Percentiles rank a stretch among this genome's conserved stretches.
phyloP scores from a whole-genome alignment of 176 grass and related monocot species.

The Triticum aestivum region DNA sequence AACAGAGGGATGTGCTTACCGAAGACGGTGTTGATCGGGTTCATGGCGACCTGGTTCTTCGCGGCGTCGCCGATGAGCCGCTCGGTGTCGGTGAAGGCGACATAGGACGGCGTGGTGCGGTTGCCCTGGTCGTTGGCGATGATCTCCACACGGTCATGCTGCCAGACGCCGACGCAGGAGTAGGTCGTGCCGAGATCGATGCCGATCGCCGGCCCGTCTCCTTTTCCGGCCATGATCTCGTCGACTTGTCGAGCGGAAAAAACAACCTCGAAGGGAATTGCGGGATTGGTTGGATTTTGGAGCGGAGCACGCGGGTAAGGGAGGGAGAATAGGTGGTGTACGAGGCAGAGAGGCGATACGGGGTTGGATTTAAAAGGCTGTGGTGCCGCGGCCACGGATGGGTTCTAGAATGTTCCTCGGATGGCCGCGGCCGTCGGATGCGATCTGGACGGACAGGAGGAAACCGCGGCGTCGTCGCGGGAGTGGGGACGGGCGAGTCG shows the following conservation, averaged over 20 bases:
- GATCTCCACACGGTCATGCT: constrained; percentile 87
- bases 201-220: constrained; percentile 87
- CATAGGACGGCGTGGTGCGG: constrained; percentile 80
- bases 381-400: not conserved
- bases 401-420: constrained; percentile 52
- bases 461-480: not conserved
- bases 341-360: not conserved
- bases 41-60: constrained; percentile 98
- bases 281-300: not conserved
- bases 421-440: constrained; percentile 18
- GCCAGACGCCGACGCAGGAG: constrained; percentile 91
- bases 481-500: constrained; percentile 8
- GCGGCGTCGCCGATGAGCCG: constrained; percentile 81
- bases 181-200: constrained; percentile 92
- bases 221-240: constrained; percentile 66
- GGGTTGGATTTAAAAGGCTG: constrained; percentile 21
- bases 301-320: not conserved
- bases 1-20: constrained; percentile 38
- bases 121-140: constrained; percentile 93
- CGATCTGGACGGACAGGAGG: not conserved
- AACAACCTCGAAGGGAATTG: not conserved
- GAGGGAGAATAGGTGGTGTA: constrained; percentile 4
- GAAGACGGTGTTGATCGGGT: constrained; percentile 86
- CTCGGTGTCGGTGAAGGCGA: constrained; percentile 75
- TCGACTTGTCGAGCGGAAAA: not conserved